phyloP scores from a whole-genome alignment of 345 rosid genomes.

The Populus deltoides region DNA sequence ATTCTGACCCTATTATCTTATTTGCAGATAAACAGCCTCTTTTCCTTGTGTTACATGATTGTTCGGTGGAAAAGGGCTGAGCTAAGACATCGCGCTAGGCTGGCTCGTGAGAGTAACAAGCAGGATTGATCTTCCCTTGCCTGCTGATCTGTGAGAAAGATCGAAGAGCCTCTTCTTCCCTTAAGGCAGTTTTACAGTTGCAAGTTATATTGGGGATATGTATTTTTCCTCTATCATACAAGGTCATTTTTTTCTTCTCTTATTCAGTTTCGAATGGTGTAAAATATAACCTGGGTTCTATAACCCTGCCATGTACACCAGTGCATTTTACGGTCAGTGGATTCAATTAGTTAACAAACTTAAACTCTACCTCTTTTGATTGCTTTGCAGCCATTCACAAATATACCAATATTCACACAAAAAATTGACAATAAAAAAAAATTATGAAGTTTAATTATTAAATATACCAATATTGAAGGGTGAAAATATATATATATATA shows the following conservation, averaged over 20 bases:
- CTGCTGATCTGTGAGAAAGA: not conserved
- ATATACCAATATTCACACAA: too few species aligned
- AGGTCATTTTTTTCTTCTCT: not conserved
- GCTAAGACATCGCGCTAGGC: slow-evolving; percentile 84
- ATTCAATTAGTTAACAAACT: not conserved
- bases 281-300: not conserved
- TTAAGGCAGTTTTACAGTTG: not conserved
- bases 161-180: not conserved
- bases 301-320: not conserved
- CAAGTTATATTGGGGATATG: not conserved
- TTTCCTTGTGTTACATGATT: slow-evolving; percentile 69
- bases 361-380: not conserved
- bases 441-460: too few species aligned
- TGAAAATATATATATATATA: too few species aligned
- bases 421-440: too few species aligned
- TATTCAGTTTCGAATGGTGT: not conserved
- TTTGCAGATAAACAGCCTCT: slow-evolving; percentile 79
- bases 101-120: slow-evolving; percentile 50
- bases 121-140: slow-evolving; percentile 46
- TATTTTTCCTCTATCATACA: not conserved
- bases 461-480: too few species aligned
- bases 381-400: not conserved
- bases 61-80: slow-evolving; percentile 95
- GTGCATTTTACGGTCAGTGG: not conserved
- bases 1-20: not conserved